Base-by-base conservation (phyloP, 1,139 yeast species). In the Protomyces inouyei region DNA sequence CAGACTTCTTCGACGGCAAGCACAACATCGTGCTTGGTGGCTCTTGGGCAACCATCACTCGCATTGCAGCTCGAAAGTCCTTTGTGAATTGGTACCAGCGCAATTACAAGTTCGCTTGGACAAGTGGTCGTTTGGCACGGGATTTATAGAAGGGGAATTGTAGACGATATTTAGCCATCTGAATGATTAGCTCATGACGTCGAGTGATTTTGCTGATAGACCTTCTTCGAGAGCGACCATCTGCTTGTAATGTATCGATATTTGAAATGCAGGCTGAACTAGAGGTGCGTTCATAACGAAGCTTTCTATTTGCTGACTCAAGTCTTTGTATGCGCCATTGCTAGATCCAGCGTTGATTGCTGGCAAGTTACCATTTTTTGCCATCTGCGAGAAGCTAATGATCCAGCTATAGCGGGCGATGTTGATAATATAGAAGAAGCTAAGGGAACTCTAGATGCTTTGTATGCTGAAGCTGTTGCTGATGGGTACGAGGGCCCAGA, bases 31-130 rank as follows among this genome's bases (percentile, higher is more conserved):
- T 69, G 18, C 64, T 69, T 45, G 71, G 71, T 9, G 71, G 71
- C 10, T 65, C 68, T 16, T 69, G 70, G 70, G 69, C 70, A 3
- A 69, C 71, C n/a, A 57, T 53, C 32, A 66, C 70, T 5, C 55
- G 71, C 10, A 56, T 69, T 21, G 65, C 68, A 1, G 68, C 65
- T n/a, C 38, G 71, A 16, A 57, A 65, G 16, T 64, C 67, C 52
- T 69, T 69, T 52, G 61, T 70, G 45, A 69, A 69, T 53, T 69
- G 70, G 70, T 69, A 69, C 59, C 71, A 69, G 65, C 65, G 71
- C 43, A 61, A 57, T 32, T 69, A 69, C 55, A 57, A 60, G 23
- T 69, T 54, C 35, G 70, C 71, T 14, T 69, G 70, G 68, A 60
- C 64, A 37, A 70, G 70, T 28, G 70, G 65, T 21, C 48, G 71